Evolutionary conservation across 1,284 basidiomycete genomes (phyloP).

Genomic region (Irpex sp.): DNA sequence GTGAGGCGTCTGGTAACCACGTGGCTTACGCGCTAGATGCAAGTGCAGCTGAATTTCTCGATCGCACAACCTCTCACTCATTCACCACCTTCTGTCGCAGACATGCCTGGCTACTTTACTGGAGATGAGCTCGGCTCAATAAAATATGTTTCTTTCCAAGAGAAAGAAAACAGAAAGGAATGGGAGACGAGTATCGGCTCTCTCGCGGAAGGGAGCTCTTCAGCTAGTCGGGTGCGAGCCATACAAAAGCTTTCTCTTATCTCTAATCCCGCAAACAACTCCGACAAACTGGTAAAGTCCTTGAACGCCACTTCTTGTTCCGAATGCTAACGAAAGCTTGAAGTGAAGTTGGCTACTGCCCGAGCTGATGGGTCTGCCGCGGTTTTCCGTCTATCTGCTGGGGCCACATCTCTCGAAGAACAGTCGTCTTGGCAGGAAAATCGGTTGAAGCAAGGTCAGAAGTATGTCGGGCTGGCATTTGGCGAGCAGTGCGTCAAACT

Average conservation of each 20-base stretch:
- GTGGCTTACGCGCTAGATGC: not conserved
- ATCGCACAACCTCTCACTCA: not conserved
- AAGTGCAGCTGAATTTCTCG: not conserved
- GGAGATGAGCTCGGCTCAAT: constrained; percentile 75
- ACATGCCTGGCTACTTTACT: constrained; percentile 62
- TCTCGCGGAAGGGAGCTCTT: constrained; percentile 31
- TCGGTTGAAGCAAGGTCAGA: constrained; percentile 46
- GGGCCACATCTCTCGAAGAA: constrained; percentile 34
- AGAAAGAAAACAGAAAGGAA: constrained; percentile 10
- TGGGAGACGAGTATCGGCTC: constrained; percentile 32
- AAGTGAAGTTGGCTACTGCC: constrained; percentile 59
- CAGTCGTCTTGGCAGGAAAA: constrained; percentile 60
- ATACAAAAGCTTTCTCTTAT: constrained; percentile 38
- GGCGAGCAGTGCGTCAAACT: not conserved
- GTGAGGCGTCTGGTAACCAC: not conserved
- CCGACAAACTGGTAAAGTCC: constrained; percentile 21
- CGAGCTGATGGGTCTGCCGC: constrained; percentile 53
- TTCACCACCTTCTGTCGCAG: constrained; percentile 4
- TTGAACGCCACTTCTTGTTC: not conserved
- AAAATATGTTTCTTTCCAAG: constrained; percentile 50
- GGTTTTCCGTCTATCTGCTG: constrained; percentile 38
- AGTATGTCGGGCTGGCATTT: constrained; percentile 58
- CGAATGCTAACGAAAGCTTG: constrained; percentile 11
- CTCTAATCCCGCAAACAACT: constrained; percentile 6
- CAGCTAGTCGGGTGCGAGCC: constrained; percentile 31